Evolutionary conservation across 257 asterid species (phyloP), one percentile per base, ranked within the genome.

Genomic region (Fraxinus americana): DNA sequence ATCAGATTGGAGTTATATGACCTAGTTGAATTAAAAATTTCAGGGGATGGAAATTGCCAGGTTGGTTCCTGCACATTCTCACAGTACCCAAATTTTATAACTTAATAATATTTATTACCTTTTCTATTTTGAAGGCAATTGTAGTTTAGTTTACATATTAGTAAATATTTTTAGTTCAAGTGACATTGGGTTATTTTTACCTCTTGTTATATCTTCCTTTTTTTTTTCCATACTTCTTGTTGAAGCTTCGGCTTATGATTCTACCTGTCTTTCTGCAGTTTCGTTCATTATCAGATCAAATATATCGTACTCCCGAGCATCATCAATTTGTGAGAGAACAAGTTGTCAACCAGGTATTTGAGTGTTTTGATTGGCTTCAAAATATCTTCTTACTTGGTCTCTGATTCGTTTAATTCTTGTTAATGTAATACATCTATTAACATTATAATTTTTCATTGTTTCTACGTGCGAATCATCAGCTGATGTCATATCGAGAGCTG

Each of bases 41-140:
- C 88, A 38, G 98, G 98, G 85, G 98, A 93, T 82, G 98, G 98
- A 61, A 93, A 93, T 79, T 93, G 98, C 72, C 98, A 93, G 97
- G 98, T 93, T 78, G 72, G 90, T 82, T 75, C 74, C 74, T 12
- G 71, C 5, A 41, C 71, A 41, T 71, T 35, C 74, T 34, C 72
- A 10, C 25, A 7, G 27, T 29, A 21, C 27, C 29, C 66, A 57
- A 57, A n/a, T n/a, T 57, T 54, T 57, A 1, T 57, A n/a, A 17
- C 29, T 13, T 50, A 2, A 11, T n/a, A 57, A 57, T 57, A 57
- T 7, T 17, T 7, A 57, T 12, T 43, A 43, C 21, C 29, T 7
- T n/a, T 57, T 57, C 66, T 10, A n/a, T 7, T 17, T 57, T 21
- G 66, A 57, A 57, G 21, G 59, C 59, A 48, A 48, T 48, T 48